Percentiles rank a stretch among this genome's conserved stretches.
Conservation (phyloP, 1,284 basidiomycete genomes). For the Moniliophthora roreri region DNA sequence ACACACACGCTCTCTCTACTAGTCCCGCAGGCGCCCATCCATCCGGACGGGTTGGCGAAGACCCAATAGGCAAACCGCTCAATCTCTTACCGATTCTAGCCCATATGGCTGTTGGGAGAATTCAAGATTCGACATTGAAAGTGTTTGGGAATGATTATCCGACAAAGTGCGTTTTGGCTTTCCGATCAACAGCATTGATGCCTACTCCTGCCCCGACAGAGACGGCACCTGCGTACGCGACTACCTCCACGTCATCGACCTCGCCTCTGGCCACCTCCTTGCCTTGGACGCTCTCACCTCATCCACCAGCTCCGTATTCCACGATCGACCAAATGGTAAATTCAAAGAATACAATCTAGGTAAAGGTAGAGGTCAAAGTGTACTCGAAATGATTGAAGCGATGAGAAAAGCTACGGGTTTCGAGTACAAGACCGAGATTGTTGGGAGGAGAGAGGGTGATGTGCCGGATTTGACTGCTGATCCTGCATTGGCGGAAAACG, state of each 20-base stretch:
- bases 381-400: conserved; percentile 92
- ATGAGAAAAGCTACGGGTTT: conserved; percentile 93
- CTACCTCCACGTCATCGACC: conserved; percentile 96
- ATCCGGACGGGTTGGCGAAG: conserved; percentile 94
- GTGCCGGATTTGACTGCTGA: conserved; percentile 97
- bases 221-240: conserved; percentile 98
- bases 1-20: background rate
- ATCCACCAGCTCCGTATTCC: conserved; percentile 60
- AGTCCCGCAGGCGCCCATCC: conserved; percentile 97
- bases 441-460: conserved; percentile 85
- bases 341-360: conserved; percentile 98
- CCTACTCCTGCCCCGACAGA: conserved; percentile 32
- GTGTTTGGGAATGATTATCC: conserved; percentile 99
- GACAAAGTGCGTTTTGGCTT: conserved; percentile 63
- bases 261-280: conserved; percentile 91
- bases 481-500: conserved; percentile 87
- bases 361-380: conserved; percentile 89
- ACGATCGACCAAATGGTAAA: conserved; percentile 50
- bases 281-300: conserved; percentile 84
- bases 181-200: conserved; percentile 10
- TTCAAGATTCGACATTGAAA: conserved; percentile 79
- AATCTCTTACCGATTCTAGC: conserved; percentile 94
- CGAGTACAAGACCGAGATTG: conserved; percentile 87
- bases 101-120: conserved; percentile 93
- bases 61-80: conserved; percentile 91